Evolutionary conservation across 176 grass and related monocot species (phyloP).

Genomic region (Aegilops bicornis): DNA sequence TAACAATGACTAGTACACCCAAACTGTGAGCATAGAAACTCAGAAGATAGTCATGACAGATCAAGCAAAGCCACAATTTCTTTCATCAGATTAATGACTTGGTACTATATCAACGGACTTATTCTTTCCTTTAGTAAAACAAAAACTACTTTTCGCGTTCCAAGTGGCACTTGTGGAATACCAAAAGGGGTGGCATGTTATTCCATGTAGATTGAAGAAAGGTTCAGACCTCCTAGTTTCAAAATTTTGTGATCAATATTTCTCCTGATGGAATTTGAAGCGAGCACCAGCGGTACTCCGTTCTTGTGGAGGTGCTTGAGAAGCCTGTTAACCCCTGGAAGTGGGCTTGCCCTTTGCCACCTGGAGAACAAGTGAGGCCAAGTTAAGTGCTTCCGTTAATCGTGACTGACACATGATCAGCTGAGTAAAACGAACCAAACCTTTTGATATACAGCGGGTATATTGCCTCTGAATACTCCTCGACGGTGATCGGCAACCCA

Average conservation of each 20-base stretch:
- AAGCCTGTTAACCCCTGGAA: slow-evolving; percentile 80
- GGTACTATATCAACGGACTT: not conserved
- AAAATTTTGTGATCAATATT: slow-evolving; percentile 67
- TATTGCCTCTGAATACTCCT: slow-evolving; percentile 70
- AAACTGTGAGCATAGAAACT: slow-evolving; percentile 1
- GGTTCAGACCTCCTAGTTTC: slow-evolving; percentile 49
- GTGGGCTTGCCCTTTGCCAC: slow-evolving; percentile 58
- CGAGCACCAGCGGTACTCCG: slow-evolving; percentile 66
- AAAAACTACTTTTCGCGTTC: not conserved
- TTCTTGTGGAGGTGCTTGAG: slow-evolving; percentile 71
- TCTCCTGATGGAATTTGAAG: slow-evolving; percentile 84
- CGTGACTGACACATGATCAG: not conserved
- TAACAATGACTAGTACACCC: not conserved
- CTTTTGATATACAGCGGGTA: slow-evolving; percentile 68
- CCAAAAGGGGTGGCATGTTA: not conserved
- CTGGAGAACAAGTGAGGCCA: slow-evolving; percentile 32
- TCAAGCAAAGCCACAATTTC: not conserved
- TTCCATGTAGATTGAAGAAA: not conserved
- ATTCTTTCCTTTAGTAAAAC: not conserved
- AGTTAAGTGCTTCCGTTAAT: not conserved
- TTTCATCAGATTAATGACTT: not conserved
- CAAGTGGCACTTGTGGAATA: not conserved
- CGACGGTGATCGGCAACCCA: slow-evolving; percentile 54
- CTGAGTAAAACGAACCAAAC: slow-evolving; percentile 27
- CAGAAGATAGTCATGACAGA: not conserved